Base-by-base conservation (phyloP, 257 asterid genomes). In the Lithospermum erythrorhizon region DNA sequence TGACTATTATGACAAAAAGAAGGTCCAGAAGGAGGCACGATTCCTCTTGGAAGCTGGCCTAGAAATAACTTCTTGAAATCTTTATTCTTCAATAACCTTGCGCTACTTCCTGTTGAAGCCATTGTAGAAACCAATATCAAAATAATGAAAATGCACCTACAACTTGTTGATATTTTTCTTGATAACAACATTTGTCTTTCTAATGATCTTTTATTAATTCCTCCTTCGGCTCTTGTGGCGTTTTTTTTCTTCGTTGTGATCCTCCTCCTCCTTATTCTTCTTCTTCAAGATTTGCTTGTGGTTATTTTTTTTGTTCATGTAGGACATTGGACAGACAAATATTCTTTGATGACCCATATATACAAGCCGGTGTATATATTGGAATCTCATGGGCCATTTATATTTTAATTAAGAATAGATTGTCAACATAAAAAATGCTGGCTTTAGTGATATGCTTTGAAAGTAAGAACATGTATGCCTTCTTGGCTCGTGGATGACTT, bases 21-120 rank as follows among this genome's bases (percentile, higher is more conserved):
- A 47, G 95, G 77, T 65, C 66, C 83, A 6, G 95, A 86, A 7
- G 95, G 88, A 2, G 95, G 91, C 68, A 79, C 91, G 2, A 73
- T 81, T 64, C 89, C 95, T 69, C 82, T 72, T 21, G 91, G 91
- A 20, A 86, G 73, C 61, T 73, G 75, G 23, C 59, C 74, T 59
- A 24, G 62, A n/a, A 77, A 52, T 55, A 83, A 74, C 9, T 57
- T 65, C 2, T 48, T 29, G 21, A 57, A 58, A 48, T 49, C 67
- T 55, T 61, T 56, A 41, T 22, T 62, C 59, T 55, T 71, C 70
- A 68, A 67, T 1, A 45, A 29, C 54, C 94, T 72, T 32, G 52
- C 25, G 64, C 80, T 52, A 30, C 75, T 75, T 53, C 78, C 83
- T 7, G 7, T 27, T 27, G 32, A 27, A 27, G 6, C 6, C 32